phyloP scores from a whole-genome alignment of 139 green algal genomes.

The Chlorella vulgaris region DNA sequence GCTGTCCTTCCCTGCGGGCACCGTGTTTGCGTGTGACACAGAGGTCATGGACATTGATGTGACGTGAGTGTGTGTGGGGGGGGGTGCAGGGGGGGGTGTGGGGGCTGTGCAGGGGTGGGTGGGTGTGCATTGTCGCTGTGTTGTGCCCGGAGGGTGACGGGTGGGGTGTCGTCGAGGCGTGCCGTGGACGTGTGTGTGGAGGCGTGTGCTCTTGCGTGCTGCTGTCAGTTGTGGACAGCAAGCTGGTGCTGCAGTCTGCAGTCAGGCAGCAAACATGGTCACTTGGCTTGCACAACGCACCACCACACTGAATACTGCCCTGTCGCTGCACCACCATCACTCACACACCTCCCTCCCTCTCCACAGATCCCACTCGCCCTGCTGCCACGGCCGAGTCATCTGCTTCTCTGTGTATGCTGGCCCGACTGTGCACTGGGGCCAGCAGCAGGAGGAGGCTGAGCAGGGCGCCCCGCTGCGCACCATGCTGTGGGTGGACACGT shows the following conservation, averaged over 20 bases:
- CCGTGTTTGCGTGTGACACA: slow-evolving; percentile 88
- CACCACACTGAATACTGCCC: too few species aligned
- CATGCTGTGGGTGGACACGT: slow-evolving; percentile 86
- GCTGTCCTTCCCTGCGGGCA: neutral
- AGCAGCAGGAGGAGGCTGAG: neutral
- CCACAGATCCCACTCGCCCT: slow-evolving; percentile 72
- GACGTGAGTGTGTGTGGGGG: neutral
- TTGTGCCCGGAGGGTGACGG: too few species aligned
- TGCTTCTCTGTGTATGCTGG: slow-evolving; percentile 93
- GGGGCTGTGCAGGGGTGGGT: too few species aligned
- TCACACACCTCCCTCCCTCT: neutral
- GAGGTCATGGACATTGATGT: slow-evolving; percentile 93
- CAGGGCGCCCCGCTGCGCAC: slow-evolving; percentile 8
- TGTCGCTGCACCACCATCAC: neutral
- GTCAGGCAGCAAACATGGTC: too few species aligned
- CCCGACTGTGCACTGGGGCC: slow-evolving; percentile 72
- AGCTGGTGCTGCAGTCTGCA: neutral
- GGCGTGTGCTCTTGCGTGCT: neutral
- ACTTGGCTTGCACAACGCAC: too few species aligned
- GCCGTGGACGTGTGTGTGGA: neutral
- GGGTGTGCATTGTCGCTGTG: too few species aligned
- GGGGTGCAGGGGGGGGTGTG: neutral
- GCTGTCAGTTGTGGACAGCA: neutral
- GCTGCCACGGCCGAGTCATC: slow-evolving; percentile 89
- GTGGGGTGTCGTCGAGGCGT: neutral